Conservation (phyloP, 2,329 filamentous ascomycete species). For the Capronia epimyces region DNA sequence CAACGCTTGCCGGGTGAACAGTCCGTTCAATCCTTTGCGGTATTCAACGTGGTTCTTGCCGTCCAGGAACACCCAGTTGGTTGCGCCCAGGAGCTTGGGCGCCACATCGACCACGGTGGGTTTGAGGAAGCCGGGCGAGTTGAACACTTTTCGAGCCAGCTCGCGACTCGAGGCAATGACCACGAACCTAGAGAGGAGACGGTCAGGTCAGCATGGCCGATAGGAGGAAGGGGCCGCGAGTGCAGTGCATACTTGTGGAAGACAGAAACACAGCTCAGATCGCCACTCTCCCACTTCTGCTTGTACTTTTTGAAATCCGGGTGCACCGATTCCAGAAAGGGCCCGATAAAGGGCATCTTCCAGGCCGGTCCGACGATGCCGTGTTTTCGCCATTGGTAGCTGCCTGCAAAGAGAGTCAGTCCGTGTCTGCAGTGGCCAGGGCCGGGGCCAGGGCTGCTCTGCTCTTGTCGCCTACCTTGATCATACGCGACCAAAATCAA, state of each 20-base stretch:
- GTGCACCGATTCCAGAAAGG: conserved; percentile 85
- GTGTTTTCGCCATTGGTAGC: conserved; percentile 69
- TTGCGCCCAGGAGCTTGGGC: conserved; percentile 82
- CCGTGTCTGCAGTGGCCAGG: not conserved
- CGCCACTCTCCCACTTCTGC: conserved; percentile 84
- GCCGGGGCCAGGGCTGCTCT: no score
- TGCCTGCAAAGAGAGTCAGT: conserved; percentile 49
- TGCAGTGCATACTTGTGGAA: conserved; percentile 80
- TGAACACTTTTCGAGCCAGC: conserved; percentile 94
- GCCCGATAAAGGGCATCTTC: conserved; percentile 87
- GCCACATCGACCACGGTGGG: conserved; percentile 94
- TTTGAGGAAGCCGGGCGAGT: conserved; percentile 85
- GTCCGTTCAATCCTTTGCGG: conserved; percentile 88
- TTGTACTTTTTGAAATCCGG: conserved; percentile 89
- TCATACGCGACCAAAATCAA: conserved; percentile 74
- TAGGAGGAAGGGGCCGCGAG: not conserved
- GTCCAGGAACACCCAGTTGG: conserved; percentile 97
- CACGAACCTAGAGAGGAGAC: conserved; percentile 63
- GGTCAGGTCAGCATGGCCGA: not conserved
- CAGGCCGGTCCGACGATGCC: conserved; percentile 67
- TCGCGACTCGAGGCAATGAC: conserved; percentile 94
- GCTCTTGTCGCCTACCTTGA: conserved; percentile 64
- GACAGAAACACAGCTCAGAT: conserved; percentile 92
- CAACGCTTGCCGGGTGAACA: conserved; percentile 88
- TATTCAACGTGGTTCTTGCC: conserved; percentile 94